These are phyloP conservation scores for Apiotrichum gamsii DNA, from an alignment of 1,284 basidiomycete species.

Conservation along the genomic window DNA sequence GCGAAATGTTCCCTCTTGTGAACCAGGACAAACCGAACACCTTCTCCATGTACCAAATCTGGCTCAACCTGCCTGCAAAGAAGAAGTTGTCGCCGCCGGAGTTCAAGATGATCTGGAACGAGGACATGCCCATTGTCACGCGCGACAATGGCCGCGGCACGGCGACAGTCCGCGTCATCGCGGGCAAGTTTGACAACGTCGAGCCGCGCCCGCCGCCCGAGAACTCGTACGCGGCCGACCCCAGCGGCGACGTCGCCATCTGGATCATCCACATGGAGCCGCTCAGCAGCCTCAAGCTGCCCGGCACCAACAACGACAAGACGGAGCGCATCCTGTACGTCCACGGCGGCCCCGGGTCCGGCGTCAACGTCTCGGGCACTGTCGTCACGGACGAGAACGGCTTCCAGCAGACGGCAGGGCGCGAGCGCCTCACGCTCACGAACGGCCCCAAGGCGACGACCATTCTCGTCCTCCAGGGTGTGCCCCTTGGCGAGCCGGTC, in stretches of 20 bases:
- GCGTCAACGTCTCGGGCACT: slow-evolving; percentile 9
- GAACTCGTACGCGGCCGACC: slow-evolving; percentile 10
- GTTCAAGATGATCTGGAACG: slow-evolving; percentile 15
- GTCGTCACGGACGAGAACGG: slow-evolving; percentile 4
- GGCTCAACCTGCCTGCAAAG: slow-evolving; percentile 15
- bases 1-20: slow-evolving; percentile 58
- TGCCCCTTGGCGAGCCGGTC: slow-evolving; percentile 13
- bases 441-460: slow-evolving; percentile 1
- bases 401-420: slow-evolving; percentile 1
- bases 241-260: slow-evolving; percentile 12
- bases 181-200: slow-evolving; percentile 12
- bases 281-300: slow-evolving; percentile 9
- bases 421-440: slow-evolving; percentile 7
- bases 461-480: slow-evolving; percentile 16
- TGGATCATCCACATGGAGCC: slow-evolving; percentile 16
- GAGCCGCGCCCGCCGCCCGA: slow-evolving; percentile 5
- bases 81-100: slow-evolving; percentile 10
- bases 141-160: slow-evolving; percentile 6
- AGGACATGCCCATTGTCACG: slow-evolving; percentile 8
- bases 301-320: slow-evolving; percentile 3
- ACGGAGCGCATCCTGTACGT: slow-evolving; percentile 16
- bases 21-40: slow-evolving; percentile 6
- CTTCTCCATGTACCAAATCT: slow-evolving; percentile 14
- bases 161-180: slow-evolving; percentile 6
- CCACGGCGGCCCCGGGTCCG: slow-evolving; percentile 5